Conservation (phyloP, 2,329 filamentous ascomycete genomes). For the Penicillium sp. region DNA sequence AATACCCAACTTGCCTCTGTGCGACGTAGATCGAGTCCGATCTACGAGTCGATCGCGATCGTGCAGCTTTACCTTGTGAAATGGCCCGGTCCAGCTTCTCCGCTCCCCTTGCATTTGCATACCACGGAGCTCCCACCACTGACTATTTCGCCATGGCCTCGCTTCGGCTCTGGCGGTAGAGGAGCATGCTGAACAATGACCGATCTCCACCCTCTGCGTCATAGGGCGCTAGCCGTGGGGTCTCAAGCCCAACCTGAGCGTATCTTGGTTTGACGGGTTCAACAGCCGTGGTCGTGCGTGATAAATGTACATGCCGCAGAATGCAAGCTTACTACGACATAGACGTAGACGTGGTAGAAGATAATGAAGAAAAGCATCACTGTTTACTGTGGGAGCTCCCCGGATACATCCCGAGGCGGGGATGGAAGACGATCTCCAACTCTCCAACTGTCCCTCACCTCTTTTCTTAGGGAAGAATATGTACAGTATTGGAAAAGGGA, state of each 20-base stretch:
- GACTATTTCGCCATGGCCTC: neutral
- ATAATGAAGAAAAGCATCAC: neutral
- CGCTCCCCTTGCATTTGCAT: constrained; percentile 23
- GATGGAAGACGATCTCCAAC: constrained; percentile 12
- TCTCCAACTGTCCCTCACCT: constrained; percentile 11
- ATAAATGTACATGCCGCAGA: constrained; percentile 4
- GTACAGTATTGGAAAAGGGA: constrained; percentile 12
- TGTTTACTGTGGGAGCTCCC: neutral
- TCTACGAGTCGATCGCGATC: constrained; percentile 15
- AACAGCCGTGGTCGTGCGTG: constrained; percentile 2
- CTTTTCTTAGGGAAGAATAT: constrained; percentile 5
- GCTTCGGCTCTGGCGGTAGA: constrained; percentile 1
- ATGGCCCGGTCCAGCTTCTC: constrained; percentile 10
- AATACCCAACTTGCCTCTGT: neutral
- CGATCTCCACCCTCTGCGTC: constrained; percentile 21
- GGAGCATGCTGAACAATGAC: constrained; percentile 1
- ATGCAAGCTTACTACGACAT: constrained; percentile 4
- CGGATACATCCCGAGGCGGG: constrained; percentile 2
- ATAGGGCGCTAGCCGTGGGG: constrained; percentile 12
- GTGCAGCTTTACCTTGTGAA: constrained; percentile 15
- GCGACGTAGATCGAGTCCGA: constrained; percentile 15
- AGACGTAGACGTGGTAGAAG: neutral
- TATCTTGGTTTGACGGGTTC: constrained; percentile 16
- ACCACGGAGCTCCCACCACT: constrained; percentile 2
- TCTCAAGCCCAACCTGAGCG: constrained; percentile 5